These are phyloP conservation scores for Venustampulla echinocandica DNA, from an alignment of 495 filamentous ascomycete genomes.

Conservation along the genomic window DNA sequence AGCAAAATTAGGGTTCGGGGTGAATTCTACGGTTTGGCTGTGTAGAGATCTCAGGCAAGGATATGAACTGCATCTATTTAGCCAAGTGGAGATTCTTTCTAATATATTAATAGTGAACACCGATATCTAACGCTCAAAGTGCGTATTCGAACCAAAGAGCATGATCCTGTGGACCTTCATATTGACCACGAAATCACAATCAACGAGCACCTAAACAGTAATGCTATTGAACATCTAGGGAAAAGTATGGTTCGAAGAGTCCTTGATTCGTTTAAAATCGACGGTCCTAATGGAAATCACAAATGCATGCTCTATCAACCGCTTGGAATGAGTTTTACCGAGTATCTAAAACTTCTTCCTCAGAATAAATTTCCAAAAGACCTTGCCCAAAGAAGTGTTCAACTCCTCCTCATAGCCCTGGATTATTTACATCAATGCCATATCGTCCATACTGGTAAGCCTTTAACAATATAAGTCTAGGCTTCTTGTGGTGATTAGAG, in stretches of 20 bases:
- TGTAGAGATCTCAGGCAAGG: slow-evolving; percentile 41
- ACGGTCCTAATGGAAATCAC: slow-evolving; percentile 22
- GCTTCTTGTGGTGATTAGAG: slow-evolving; percentile 11
- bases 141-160: slow-evolving; percentile 20
- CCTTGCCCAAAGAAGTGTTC: slow-evolving; percentile 25
- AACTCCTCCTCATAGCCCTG: slow-evolving; percentile 27
- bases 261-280: slow-evolving; percentile 22
- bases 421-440: slow-evolving; percentile 28
- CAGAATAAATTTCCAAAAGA: slow-evolving; percentile 26
- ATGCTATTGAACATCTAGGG: slow-evolving; percentile 23
- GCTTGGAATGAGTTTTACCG: slow-evolving; percentile 32
- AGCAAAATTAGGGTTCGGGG: slow-evolving; percentile 46
- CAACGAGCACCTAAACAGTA: slow-evolving; percentile 25
- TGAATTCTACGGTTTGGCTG: slow-evolving; percentile 46
- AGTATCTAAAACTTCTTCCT: slow-evolving; percentile 25
- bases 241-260: slow-evolving; percentile 21
- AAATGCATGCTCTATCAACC: slow-evolving; percentile 26
- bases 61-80: slow-evolving; percentile 15
- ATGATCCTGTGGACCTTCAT: slow-evolving; percentile 17
- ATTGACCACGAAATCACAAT: slow-evolving; percentile 24
- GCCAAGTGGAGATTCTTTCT: slow-evolving; percentile 16
- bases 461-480: slow-evolving; percentile 13
- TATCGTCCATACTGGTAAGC: slow-evolving; percentile 26
- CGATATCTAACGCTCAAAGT: slow-evolving; percentile 21
- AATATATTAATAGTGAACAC: slow-evolving; percentile 18